phyloP scores from a whole-genome alignment of 768 basidiomycete genomes.

The Multifurca ochricompacta region DNA sequence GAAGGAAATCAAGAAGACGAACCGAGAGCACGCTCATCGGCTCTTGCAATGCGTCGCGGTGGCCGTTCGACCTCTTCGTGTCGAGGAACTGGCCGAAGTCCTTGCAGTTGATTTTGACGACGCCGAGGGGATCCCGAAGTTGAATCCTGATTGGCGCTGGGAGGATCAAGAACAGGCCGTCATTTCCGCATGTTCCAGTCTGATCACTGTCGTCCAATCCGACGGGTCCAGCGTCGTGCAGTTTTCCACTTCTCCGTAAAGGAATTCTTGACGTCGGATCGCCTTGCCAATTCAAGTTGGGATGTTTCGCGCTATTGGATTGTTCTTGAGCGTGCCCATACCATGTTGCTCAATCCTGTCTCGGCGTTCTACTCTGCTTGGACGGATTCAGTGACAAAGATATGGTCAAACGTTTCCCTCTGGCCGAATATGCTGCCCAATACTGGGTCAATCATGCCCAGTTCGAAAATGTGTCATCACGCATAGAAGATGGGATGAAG shows the following conservation, averaged over 20 bases:
- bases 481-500: not conserved
- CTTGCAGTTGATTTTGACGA: not conserved
- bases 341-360: not conserved
- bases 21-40: not conserved
- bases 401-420: not conserved
- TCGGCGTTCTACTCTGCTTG: not conserved
- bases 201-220: too few relatives aligned
- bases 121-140: not conserved
- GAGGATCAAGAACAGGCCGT: not conserved
- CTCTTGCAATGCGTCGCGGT: not conserved
- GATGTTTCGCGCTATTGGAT: not conserved
- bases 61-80: not conserved
- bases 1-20: not conserved
- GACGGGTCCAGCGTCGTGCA: not conserved
- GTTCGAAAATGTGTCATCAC: too few relatives aligned
- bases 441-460: too few relatives aligned
- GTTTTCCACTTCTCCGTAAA: not conserved
- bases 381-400: not conserved
- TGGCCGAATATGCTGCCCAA: too few relatives aligned
- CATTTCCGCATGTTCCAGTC: not conserved
- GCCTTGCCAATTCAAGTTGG: not conserved
- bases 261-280: too few relatives aligned
- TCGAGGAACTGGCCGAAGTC: not conserved
- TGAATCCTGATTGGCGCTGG: not conserved
- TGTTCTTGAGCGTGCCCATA: not conserved